Evolutionary conservation across 176 grass and related monocot genomes (phyloP), one percentile per base, ranked within the genome.

Genomic region (Microstegium vimineum): DNA sequence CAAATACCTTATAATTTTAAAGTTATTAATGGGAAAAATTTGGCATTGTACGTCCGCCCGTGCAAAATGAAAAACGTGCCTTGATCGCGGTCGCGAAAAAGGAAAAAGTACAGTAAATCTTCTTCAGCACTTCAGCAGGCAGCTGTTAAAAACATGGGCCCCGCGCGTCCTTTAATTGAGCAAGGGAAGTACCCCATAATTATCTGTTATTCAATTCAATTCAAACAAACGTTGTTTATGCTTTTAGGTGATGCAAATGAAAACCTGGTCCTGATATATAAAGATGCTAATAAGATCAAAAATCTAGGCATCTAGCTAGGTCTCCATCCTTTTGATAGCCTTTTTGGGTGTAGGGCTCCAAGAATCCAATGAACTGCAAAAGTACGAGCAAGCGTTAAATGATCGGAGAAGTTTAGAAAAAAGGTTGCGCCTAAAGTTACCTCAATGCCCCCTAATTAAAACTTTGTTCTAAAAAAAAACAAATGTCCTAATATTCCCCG

Each of bases 321-420:
- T 64, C 88, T 91, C 95, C 92, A 98, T 4, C 90, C 89, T 30
- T 80, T 98, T 20, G 83, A 79, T 84, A 91, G 95, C 42, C 90
- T 89, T 34, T 88, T 92, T 66, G 46, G 69, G 3, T 86, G 62
- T 95, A 91, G 2, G 95, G 95, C 87, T 95, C 90, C 92, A 98
- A 88, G 88, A 98, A 98, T 82, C 90, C 95, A 30, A 95, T 91
- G 62, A 98, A 98, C 92, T 95, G 90, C 73, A 85, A 30, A 68
- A 31, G 71, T 25, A n/a, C 7, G 62, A 83, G 28, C 4, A 37
- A 83, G 13, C 5, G 35, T 59, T 49, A 45, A 30, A 42, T 37
- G 15, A 25, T 27, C 12, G 4, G 68, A 32, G n/a, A 4, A n/a
- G 38, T 62, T 5, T 67, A 3, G 31, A 3, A 25, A 68, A 78